phyloP scores from a whole-genome alignment of 164 flowering plant species.

The Stephania japonica region DNA sequence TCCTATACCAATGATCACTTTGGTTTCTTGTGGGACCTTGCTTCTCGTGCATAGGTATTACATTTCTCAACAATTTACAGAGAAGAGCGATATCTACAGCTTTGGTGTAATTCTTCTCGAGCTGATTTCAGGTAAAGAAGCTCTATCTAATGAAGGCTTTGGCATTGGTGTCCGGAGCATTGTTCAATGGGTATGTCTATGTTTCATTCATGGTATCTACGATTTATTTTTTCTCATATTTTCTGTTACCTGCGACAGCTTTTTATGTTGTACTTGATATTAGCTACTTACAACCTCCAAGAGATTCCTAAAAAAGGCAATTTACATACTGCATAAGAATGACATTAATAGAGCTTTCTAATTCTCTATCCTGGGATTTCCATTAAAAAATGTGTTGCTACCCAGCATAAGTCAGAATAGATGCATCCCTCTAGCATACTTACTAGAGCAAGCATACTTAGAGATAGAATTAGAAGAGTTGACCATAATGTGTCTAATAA shows the following conservation, averaged over 20 bases:
- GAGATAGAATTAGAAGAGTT: too few relatives aligned
- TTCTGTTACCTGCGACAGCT: neutral
- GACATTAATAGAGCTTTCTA: too few relatives aligned
- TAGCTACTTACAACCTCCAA: neutral
- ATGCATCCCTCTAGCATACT: too few relatives aligned
- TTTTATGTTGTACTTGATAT: neutral
- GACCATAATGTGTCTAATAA: too few relatives aligned
- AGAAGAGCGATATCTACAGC: constrained; percentile 95
- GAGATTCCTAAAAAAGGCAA: too few relatives aligned
- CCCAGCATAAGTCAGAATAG: too few relatives aligned
- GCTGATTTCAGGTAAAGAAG: constrained; percentile 91
- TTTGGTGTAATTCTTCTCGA: constrained; percentile 97
- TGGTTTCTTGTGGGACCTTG: too few relatives aligned
- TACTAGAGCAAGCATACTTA: too few relatives aligned
- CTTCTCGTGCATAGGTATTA: constrained; percentile 57
- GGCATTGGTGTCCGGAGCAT: constrained; percentile 87
- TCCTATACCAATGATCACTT: too few relatives aligned
- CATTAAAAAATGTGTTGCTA: too few relatives aligned
- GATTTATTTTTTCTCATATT: neutral
- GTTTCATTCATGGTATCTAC: neutral
- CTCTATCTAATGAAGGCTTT: constrained; percentile 88
- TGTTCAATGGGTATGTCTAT: constrained; percentile 87
- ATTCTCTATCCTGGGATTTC: too few relatives aligned
- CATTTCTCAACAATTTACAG: constrained; percentile 81
- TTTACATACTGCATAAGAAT: too few relatives aligned